These are phyloP conservation scores for Colletotrichum falcatum DNA, from an alignment of 2,329 filamentous ascomycete species.

Conservation along the genomic window DNA sequence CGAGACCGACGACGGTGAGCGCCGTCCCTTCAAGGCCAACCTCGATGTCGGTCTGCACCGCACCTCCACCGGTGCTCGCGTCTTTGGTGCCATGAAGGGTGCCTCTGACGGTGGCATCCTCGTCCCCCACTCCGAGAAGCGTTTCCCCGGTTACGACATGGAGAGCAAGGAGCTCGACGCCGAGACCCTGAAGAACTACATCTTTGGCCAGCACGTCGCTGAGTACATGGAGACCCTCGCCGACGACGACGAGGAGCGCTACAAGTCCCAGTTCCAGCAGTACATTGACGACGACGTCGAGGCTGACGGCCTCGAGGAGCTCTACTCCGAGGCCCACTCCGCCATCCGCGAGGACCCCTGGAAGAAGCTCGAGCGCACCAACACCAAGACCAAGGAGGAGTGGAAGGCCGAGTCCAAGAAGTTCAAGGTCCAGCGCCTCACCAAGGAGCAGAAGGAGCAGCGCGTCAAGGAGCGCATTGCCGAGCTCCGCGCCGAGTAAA, in stretches of 20 bases:
- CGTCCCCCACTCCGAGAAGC: slow-evolving; percentile 98
- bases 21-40: slow-evolving; percentile 99
- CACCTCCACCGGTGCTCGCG: slow-evolving; percentile 97
- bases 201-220: slow-evolving; percentile 96
- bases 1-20: slow-evolving; percentile 90
- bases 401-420: slow-evolving; percentile 97
- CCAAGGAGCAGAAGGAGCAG: slow-evolving; percentile 84
- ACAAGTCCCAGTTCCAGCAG: slow-evolving; percentile 97
- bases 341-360: slow-evolving; percentile 97
- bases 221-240: slow-evolving; percentile 99
- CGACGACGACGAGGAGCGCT: slow-evolving; percentile 99
- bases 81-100: slow-evolving; percentile 99
- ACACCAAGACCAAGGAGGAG: slow-evolving; percentile 98
- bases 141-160: slow-evolving; percentile 98
- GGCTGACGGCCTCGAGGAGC: slow-evolving; percentile 95
- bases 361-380: slow-evolving; percentile 86
- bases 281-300: slow-evolving; percentile 98
- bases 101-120: slow-evolving; percentile 97
- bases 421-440: slow-evolving; percentile 82
- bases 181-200: slow-evolving; percentile 98
- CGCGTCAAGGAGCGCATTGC: slow-evolving; percentile 93
- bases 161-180: slow-evolving; percentile 98
- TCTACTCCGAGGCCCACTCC: slow-evolving; percentile 95
- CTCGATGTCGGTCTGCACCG: slow-evolving; percentile 97
- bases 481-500: slow-evolving; percentile 72